Evolutionary conservation across 257 asterid species (phyloP).

Genomic region (Apocynum venetum): DNA sequence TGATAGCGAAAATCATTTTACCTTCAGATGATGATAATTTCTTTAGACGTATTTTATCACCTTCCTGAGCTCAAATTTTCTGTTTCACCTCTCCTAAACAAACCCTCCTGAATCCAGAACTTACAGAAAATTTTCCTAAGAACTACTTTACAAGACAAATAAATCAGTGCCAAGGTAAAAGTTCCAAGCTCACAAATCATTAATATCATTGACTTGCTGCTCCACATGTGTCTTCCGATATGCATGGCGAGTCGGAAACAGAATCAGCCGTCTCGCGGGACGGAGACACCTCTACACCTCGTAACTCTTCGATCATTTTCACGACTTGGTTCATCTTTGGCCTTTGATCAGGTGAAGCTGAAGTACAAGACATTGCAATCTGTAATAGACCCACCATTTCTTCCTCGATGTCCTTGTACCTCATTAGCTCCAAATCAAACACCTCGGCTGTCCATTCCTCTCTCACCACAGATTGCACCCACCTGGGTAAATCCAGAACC

Average conservation of each 20-base stretch:
- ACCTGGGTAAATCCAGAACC: conserved; percentile 75
- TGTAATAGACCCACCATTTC: conserved; percentile 95
- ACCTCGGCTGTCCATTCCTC: conserved; percentile 99
- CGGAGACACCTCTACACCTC: conserved; percentile 70
- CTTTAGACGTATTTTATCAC: too few relatives aligned
- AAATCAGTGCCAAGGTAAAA: not conserved
- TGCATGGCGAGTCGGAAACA: conserved; percentile 73
- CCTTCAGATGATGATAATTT: too few relatives aligned
- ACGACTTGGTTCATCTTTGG: conserved; percentile 62
- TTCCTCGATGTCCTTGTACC: conserved; percentile 88
- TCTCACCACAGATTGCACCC: conserved; percentile 97
- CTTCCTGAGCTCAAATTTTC: not conserved
- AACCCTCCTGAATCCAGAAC: not conserved
- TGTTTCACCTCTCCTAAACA: not conserved
- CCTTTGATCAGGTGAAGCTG: conserved; percentile 63
- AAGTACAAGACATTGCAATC: conserved; percentile 73
- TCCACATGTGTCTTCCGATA: conserved; percentile 53
- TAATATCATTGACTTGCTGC: conserved; percentile 54
- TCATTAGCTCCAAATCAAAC: conserved; percentile 94
- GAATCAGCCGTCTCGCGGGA: conserved; percentile 52
- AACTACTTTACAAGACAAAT: conserved; percentile 30
- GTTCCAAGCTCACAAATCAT: not conserved
- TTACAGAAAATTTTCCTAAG: not conserved
- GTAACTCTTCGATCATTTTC: conserved; percentile 80
- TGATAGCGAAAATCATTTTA: too few relatives aligned